A percentile compares a stretch with the other conserved stretches of the same genome.
Conservation (phyloP, 805 yeast genomes). For the Nakazawaea anatomiae region DNA sequence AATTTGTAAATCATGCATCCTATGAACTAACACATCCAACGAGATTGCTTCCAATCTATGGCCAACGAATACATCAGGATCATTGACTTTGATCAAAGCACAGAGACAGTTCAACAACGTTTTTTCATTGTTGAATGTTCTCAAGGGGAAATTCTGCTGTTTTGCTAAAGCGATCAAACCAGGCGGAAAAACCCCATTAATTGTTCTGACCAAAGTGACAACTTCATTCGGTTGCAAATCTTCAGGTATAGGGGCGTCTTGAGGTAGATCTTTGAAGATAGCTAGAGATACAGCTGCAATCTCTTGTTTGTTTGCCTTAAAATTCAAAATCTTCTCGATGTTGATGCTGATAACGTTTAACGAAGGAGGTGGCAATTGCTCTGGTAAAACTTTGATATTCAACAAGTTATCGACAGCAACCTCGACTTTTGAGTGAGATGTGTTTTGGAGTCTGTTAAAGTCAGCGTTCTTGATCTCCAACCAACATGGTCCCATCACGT, state of each 20-base stretch:
- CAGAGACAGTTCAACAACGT: conserved; percentile 69
- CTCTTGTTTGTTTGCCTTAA: conserved; percentile 75
- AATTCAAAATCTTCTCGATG: conserved; percentile 75
- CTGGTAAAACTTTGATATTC: conserved; percentile 40
- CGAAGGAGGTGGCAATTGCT: conserved; percentile 50
- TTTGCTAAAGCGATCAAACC: conserved; percentile 62
- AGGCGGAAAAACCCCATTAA: conserved; percentile 66
- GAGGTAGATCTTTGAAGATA: conserved; percentile 60
- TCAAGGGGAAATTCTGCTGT: conserved; percentile 44
- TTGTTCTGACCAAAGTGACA: conserved; percentile 77
- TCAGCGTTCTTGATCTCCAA: conserved; percentile 63
- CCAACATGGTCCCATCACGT: conserved; percentile 98
- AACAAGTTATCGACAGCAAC: conserved; percentile 48
- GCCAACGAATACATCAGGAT: conserved; percentile 89
- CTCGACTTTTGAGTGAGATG: conserved; percentile 81
- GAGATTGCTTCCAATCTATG: conserved; percentile 78
- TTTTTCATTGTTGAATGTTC: conserved; percentile 67
- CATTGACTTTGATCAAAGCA: conserved; percentile 63
- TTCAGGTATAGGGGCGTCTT: conserved; percentile 69
- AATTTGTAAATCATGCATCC: conserved; percentile 72
- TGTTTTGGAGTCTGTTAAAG: conserved; percentile 49
- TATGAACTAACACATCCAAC: conserved; percentile 71
- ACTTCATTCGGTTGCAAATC: conserved; percentile 52
- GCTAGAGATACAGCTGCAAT: conserved; percentile 79
- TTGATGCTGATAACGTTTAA: conserved; percentile 70